Base-by-base conservation (phyloP, 2,329 filamentous ascomycete genomes). In the Geosmithia morbida region DNA sequence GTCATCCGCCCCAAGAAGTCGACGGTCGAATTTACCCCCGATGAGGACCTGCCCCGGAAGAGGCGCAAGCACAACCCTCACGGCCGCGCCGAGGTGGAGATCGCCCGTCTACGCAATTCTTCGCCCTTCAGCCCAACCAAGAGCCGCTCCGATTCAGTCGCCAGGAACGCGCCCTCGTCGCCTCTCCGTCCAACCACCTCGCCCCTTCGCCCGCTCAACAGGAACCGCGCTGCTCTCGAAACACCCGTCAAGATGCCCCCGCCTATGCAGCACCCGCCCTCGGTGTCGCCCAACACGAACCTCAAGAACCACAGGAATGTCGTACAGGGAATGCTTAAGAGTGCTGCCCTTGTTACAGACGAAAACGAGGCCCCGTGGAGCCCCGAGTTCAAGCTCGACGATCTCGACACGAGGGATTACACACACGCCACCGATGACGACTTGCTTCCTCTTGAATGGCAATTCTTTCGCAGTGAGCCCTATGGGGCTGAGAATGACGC, bases 121-220 rank as follows among this genome's bases (percentile, higher is more conserved):
- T 95, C 88, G 2, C 90, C 89, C 57, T 89, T 95, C 57, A 97
- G 89, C 58, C 92, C 92, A 4, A 85, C 80, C 45, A 88, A 87
- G 66, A 66, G 68, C 55, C 74, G 80, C 41, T 72, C 75, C 13
- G 69, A 68, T 48, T 67, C 71, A 51, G 69, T 65, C 5, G 68
- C 71, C 47, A 63, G 71, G 37, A 73, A 20, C 13, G 43, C 22
- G 11, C 29, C 43, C 30, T 75, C 8, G 61, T 68, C 17, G 83
- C 81, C 2, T 87, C 84, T 2, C 88, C 85, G 2, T 84, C 20
- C 82, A 55, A 77, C 83, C 68, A 72, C 82, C 4, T 81, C 83
- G 20, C 89, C 89, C 2, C 68, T 94, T 43, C 96, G 90, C 0
- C 90, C 89, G 4, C 77, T 84, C 18, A 37, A 37, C 33, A 11